Base-by-base conservation (phyloP, 1,284 basidiomycete species). In the Pyrrhoderma lamaoense region DNA sequence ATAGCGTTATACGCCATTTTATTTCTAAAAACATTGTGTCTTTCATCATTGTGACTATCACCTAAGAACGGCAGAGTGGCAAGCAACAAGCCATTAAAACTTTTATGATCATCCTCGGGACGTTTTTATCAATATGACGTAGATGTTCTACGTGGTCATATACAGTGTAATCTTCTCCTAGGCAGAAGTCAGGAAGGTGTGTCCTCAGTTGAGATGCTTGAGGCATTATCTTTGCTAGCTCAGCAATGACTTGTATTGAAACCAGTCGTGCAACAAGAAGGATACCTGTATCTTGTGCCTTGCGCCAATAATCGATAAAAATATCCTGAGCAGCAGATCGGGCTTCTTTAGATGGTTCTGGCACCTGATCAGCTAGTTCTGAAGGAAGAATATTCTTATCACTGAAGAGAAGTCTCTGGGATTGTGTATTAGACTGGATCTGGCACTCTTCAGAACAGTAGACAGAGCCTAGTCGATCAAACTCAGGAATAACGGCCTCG, bases 401-500 rank as follows among this genome's bases (percentile, higher is more conserved):
- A 21, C 80, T 77, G 66, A 90, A 89, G 45, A 89, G 76, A 43
- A 89, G 70, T 45, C 73, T 74, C 56, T 87, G 78, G 9, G 76
- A 85, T 59, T 82, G 79, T 1, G 67, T 60, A 59, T 76, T 77
- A 36, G 79, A 71, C 40, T 73, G 68, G 27, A 67, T 54, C 57
- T 80, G 74, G 61, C 88, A 90, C 9, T 75, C 73, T 57, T 74
- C 71, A 8, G 88, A 90, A 66, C 87, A 90, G 67, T 85, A 90
- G 1, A 73, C 72, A 9, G 80, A 75, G 31, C 67, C 60, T 45
- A 86, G 70, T 23, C 74, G 73, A 58, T 82, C 80, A 25, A 65
- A 64, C 3, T 74, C 67, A 3, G 72, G 66, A 52, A 63, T 65
- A 51, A 85, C 63, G 11, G 73, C 67, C 45, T 65, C 64, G 48